Percentiles rank a stretch among this genome's conserved stretches.
Conservation (phyloP, 129 eudicot genomes). For the Arctium minus region DNA sequence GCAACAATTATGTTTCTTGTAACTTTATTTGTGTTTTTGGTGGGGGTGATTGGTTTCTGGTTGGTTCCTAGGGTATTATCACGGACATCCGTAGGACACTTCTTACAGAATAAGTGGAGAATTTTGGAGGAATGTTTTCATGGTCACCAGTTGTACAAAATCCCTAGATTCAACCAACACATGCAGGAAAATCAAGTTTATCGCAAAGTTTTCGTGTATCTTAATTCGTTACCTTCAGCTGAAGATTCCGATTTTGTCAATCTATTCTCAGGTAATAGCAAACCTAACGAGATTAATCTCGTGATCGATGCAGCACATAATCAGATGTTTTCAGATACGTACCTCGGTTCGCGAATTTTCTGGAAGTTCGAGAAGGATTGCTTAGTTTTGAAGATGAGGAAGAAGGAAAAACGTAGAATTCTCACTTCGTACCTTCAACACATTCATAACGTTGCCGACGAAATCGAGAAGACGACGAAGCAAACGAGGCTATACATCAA, state of each 20-base stretch:
- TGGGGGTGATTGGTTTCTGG: constrained; percentile 13
- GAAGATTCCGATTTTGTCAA: constrained; percentile 75
- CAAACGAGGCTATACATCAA: constrained; percentile 58
- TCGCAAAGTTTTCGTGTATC: constrained; percentile 50
- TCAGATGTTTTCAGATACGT: constrained; percentile 46
- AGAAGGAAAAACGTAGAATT: constrained; percentile 61
- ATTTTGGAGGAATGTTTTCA: constrained; percentile 50
- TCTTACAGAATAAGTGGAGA: constrained; percentile 43
- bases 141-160: constrained; percentile 64
- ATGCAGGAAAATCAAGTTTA: constrained; percentile 85
- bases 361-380: constrained; percentile 57
- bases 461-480: constrained; percentile 54
- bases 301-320: constrained; percentile 45
- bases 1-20: constrained; percentile 26
- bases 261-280: constrained; percentile 53
- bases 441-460: constrained; percentile 52
- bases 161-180: constrained; percentile 79
- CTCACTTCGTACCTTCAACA: constrained; percentile 77
- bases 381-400: constrained; percentile 57
- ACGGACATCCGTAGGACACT: constrained; percentile 33
- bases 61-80: constrained; percentile 36
- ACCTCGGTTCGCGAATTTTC: constrained; percentile 60
- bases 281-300: constrained; percentile 60
- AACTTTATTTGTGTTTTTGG: constrained; percentile 17
- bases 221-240: constrained; percentile 56